Evolutionary conservation across 768 basidiomycete species (phyloP), one percentile per base, ranked within the genome.

Genomic region (Lyophyllum shimeji): DNA sequence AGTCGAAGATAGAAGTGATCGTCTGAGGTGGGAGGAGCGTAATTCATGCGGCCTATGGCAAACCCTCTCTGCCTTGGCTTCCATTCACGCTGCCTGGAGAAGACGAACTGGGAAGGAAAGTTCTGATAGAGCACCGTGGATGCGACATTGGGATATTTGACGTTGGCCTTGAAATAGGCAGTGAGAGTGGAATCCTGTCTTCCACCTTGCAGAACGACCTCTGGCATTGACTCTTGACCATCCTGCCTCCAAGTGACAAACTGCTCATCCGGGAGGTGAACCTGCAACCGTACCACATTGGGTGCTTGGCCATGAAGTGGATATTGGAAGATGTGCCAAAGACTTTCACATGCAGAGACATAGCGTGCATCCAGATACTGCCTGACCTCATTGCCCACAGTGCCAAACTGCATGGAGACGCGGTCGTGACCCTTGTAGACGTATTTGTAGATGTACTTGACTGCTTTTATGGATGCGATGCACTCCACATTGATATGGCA

Each of bases 401-500:
- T n/a, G 7, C 56, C 39, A 4, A 76, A 48, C 55, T 74, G 66
- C 29, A 79, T 13, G 0, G 76, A 74, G 0, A 70, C 68, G 8
- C 66, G 60, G 59, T 83, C 79, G 55, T 58, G 59, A 7, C 82
- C 80, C 59, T 83, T 84, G 65, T 80, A 70, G 18, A 81, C 65
- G 60, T 82, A 82, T 61, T 82, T 82, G 65, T 71, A 70, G 17
- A 74, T 61, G 50, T 83, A 83, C 51, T 80, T 79, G 62, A 77
- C 50, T 3, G 77, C 60, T 7, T 65, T 66, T 34, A 82, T 59
- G 8, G 71, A 73, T 0, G 63, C 65, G 46, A 63, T 68, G 50
- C 72, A 71, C 58, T 84, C 81, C 0, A 81, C 55, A 66, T 83
- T 84, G 60, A 82, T 79, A 53, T 84, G 79, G 56, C 79, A 80